Evolutionary conservation across 345 rosid species (phyloP).

Genomic region (Salix udensis): DNA sequence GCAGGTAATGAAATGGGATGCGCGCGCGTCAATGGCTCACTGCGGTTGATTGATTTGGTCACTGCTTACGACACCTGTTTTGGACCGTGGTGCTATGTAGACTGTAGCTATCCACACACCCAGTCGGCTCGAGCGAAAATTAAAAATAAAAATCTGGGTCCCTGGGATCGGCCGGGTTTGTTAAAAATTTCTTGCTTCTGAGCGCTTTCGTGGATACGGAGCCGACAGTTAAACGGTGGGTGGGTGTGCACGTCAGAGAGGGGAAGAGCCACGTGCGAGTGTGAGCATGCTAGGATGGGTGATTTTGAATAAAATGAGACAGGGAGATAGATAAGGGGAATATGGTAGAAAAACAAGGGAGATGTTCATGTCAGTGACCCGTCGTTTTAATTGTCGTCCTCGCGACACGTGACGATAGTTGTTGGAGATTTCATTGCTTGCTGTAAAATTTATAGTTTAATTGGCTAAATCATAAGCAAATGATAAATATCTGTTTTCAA

Average conservation of each 20-base stretch:
- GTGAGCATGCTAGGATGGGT: neutral
- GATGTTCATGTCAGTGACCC: neutral
- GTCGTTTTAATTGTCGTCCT: neutral
- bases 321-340: neutral
- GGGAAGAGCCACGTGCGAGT: conserved; percentile 15
- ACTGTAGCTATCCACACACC: neutral
- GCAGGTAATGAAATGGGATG: conserved; percentile 25
- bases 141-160: neutral
- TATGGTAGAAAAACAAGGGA: neutral
- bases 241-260: conserved; percentile 6
- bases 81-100: conserved; percentile 44
- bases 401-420: no score
- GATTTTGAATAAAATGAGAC: neutral
- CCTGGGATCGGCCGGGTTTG: conserved; percentile 24
- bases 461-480: neutral
- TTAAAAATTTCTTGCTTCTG: neutral
- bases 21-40: conserved; percentile 42
- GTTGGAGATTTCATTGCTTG: neutral
- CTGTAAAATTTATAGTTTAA: neutral
- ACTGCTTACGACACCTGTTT: conserved; percentile 70
- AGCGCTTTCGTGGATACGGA: neutral
- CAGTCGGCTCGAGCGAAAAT: conserved; percentile 7
- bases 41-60: conserved; percentile 51
- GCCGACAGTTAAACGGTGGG: conserved; percentile 35
- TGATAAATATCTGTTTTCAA: neutral